Evolutionary conservation across 371 early-diverging fungal genomes (phyloP).

Genomic region (Mucor racemosus): DNA sequence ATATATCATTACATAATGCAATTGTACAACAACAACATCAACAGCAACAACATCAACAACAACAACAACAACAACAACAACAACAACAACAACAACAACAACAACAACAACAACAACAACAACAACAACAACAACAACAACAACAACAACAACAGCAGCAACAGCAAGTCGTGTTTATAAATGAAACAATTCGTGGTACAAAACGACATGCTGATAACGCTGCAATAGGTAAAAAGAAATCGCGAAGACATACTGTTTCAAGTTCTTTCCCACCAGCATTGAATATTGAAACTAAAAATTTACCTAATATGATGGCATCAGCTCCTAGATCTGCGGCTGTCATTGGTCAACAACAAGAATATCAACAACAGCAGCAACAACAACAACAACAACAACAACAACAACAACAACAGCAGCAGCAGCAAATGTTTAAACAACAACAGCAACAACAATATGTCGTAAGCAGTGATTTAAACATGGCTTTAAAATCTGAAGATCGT

Average conservation of each 20-base stretch:
- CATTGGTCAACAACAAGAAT: not conserved
- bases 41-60: no score
- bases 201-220: conserved; percentile 2
- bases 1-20: conserved; percentile 29
- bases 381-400: not conserved
- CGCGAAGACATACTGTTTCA: conserved; percentile 34
- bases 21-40: conserved; percentile 33
- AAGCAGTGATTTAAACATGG: not conserved
- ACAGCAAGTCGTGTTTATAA: conserved; percentile 16
- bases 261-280: conserved; percentile 24
- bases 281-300: conserved; percentile 32
- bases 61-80: conserved; percentile 17
- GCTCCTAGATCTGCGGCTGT: conserved; percentile 30
- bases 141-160: conserved; percentile 20
- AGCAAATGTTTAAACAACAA: not conserved
- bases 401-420: not conserved
- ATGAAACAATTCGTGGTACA: conserved; percentile 8
- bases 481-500: conserved; percentile 15
- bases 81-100: conserved; percentile 19
- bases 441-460: conserved; percentile 1
- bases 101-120: conserved; percentile 26
- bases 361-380: not conserved
- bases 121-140: conserved; percentile 30
- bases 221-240: conserved; percentile 21
- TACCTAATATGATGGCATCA: not conserved